Evolutionary conservation across 306 rosid species (phyloP).

Genomic region (Rubus idaeus): DNA sequence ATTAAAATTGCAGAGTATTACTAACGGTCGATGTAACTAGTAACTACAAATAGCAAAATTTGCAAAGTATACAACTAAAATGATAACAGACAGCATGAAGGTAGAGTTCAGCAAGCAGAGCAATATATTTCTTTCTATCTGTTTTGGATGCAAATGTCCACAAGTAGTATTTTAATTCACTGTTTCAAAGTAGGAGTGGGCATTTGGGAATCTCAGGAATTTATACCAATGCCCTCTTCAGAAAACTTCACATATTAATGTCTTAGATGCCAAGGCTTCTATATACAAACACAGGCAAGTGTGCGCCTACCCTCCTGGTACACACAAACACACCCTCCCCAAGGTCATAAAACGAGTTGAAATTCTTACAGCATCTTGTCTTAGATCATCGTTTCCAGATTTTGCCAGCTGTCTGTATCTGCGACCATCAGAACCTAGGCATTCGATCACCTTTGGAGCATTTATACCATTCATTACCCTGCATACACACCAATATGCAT

Average conservation of each 20-base stretch:
- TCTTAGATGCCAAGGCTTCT: constrained; percentile 10
- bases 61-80: not conserved
- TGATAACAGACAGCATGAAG: no score
- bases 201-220: not conserved
- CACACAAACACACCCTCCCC: not conserved
- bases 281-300: constrained; percentile 1
- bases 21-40: not conserved
- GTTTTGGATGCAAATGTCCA: not conserved
- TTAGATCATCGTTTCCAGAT: constrained; percentile 93
- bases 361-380: constrained; percentile 89
- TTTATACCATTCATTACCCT: constrained; percentile 95
- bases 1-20: not conserved
- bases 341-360: not conserved
- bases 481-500: constrained; percentile 34
- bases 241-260: not conserved
- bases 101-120: not conserved
- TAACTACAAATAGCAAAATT: not conserved
- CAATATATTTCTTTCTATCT: not conserved
- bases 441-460: constrained; percentile 94
- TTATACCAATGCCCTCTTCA: not conserved
- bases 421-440: constrained; percentile 89
- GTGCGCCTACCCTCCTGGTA: not conserved
- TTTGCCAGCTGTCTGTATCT: constrained; percentile 88
- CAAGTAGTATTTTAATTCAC: not conserved
- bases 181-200: not conserved